Evolutionary conservation across 1,139 yeast species (phyloP).

Genomic region (Kluyveromyces marxianus): DNA sequence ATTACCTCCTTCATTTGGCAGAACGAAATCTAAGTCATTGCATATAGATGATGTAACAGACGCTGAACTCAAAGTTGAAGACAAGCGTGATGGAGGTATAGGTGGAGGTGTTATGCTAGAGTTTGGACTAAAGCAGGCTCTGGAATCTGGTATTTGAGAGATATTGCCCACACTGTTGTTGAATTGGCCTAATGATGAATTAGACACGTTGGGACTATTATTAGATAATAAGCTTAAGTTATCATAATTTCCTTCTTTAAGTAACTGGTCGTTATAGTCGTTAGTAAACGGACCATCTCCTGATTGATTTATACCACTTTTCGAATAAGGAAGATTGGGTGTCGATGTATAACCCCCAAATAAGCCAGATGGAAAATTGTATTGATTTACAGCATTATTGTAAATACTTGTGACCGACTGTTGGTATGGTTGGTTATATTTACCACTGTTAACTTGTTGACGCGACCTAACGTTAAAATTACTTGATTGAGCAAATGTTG

Average conservation of each 20-base stretch:
- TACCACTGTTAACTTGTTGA: conserved; percentile 3
- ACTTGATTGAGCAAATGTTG: not conserved
- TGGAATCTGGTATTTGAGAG: not conserved
- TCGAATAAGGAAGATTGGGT: not conserved
- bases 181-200: not conserved
- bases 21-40: conserved; percentile 3
- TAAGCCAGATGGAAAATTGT: conserved; percentile 1
- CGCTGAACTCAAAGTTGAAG: conserved; percentile 2
- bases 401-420: conserved; percentile 5
- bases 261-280: too few relatives aligned
- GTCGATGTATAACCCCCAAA: conserved; percentile 2
- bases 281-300: not conserved
- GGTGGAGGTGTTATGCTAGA: conserved; percentile 5
- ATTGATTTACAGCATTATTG: conserved; percentile 4
- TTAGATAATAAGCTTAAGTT: not conserved
- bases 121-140: conserved; percentile 1
- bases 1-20: conserved; percentile 1
- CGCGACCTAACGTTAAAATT: conserved; percentile 3
- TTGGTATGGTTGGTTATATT: conserved; percentile 3
- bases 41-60: conserved; percentile 2
- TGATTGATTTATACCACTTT: not conserved
- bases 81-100: not conserved
- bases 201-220: conserved; percentile 4
- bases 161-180: not conserved
- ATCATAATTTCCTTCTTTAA: not conserved